phyloP scores from a whole-genome alignment of 2,329 filamentous ascomycete species.

The Diaporthe citrichinensis region DNA sequence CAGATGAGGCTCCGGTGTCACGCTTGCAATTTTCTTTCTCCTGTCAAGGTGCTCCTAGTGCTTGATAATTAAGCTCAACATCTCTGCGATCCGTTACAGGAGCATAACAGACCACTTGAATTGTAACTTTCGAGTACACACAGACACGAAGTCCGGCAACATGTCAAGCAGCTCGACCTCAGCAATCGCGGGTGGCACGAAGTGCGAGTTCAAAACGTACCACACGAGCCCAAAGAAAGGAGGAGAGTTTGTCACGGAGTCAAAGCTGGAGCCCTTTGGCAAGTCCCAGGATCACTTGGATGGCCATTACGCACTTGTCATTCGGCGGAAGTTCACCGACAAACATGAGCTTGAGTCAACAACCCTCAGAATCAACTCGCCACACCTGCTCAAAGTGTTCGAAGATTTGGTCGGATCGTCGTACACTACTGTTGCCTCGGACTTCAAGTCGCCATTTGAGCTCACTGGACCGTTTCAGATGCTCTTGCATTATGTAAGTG shows the following conservation, averaged over 20 bases:
- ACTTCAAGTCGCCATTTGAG: slow-evolving; percentile 12
- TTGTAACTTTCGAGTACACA: neutral
- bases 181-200: neutral
- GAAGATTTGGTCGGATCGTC: neutral
- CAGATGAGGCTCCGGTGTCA: neutral
- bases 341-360: slow-evolving; percentile 8
- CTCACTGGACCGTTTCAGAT: slow-evolving; percentile 12
- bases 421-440: slow-evolving; percentile 7
- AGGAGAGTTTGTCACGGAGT: neutral
- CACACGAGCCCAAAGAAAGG: slow-evolving; percentile 1
- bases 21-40: neutral
- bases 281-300: neutral
- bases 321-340: neutral
- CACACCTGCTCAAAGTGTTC: neutral
- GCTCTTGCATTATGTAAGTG: neutral
- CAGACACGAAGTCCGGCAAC: neutral
- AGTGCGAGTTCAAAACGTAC: slow-evolving; percentile 9
- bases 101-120: accelerated
- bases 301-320: slow-evolving; percentile 3
- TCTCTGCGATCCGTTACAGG: accelerated
- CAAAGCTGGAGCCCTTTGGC: slow-evolving; percentile 1
- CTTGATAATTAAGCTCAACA: no score
- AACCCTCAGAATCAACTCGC: slow-evolving; percentile 1
- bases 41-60: neutral
- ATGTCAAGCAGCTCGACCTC: neutral